A percentile compares a stretch with the other conserved stretches of the same genome.
Evolutionary conservation across 176 grass and related monocot genomes (phyloP).

Genomic region (Aegilops speltoides): DNA sequence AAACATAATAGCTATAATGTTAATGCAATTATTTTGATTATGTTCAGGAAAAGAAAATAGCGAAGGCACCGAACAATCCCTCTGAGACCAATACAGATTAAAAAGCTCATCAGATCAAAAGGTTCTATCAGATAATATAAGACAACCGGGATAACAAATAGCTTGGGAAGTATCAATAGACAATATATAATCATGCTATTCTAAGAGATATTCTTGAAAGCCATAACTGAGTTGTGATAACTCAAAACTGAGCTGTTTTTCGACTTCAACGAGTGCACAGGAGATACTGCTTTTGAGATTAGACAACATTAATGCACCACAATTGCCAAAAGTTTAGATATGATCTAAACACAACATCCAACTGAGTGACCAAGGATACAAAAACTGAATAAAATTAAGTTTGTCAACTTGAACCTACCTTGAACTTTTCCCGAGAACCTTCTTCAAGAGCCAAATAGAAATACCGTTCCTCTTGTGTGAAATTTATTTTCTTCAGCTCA

Average conservation of each 20-base stretch:
- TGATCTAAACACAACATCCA: background rate
- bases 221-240: background rate
- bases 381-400: background rate
- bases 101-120: background rate
- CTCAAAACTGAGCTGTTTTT: background rate
- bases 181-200: background rate
- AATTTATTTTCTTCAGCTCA: constrained; percentile 70
- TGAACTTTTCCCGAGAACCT: constrained; percentile 82
- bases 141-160: background rate
- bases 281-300: background rate
- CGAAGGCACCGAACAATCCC: background rate
- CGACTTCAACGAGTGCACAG: background rate
- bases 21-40: background rate
- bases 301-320: background rate
- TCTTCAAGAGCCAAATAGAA: constrained; percentile 90
- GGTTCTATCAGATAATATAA: background rate
- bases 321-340: background rate
- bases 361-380: background rate
- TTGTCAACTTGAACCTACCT: constrained; percentile 43
- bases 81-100: background rate
- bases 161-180: background rate
- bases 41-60: background rate
- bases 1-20: background rate
- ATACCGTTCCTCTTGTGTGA: constrained; percentile 69
- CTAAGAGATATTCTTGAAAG: background rate